A percentile compares a stretch with the other conserved stretches of the same genome.
phyloP scores from a whole-genome alignment of 257 asterid genomes.

The Solanum peruvianum region DNA sequence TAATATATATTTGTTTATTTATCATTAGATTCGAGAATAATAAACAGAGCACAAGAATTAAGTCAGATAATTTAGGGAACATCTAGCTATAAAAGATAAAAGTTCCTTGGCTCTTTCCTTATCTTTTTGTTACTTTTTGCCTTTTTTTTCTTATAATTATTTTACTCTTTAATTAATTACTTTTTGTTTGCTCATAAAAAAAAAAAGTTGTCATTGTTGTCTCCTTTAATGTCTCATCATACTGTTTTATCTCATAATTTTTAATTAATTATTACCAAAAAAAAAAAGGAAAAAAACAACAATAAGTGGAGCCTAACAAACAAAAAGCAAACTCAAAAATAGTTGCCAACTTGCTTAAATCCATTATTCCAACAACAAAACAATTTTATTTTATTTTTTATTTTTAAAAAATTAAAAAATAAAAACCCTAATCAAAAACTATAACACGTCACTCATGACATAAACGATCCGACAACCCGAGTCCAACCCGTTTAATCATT shows the following conservation, averaged over 20 bases:
- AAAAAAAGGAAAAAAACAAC: background rate
- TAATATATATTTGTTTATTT: too few species aligned
- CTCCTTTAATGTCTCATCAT: background rate
- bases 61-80: background rate
- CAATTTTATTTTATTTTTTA: background rate
- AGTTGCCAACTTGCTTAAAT: background rate
- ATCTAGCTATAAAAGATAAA: background rate
- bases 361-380: background rate
- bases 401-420: background rate
- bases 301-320: background rate
- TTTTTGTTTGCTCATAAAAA: background rate
- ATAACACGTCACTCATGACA: slow-evolving; percentile 17
- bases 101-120: background rate
- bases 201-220: background rate
- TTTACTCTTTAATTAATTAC: background rate
- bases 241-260: background rate
- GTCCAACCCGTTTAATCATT: slow-evolving; percentile 2
- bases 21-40: too few species aligned
- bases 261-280: background rate
- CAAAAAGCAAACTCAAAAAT: background rate
- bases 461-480: slow-evolving; percentile 15
- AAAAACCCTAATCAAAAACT: background rate
- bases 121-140: background rate
- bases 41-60: background rate
- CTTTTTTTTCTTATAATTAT: background rate